Evolutionary conservation across 2,329 filamentous ascomycete species (phyloP), one percentile per base, ranked within the genome.

Genomic region (Epichloe uncinata): DNA sequence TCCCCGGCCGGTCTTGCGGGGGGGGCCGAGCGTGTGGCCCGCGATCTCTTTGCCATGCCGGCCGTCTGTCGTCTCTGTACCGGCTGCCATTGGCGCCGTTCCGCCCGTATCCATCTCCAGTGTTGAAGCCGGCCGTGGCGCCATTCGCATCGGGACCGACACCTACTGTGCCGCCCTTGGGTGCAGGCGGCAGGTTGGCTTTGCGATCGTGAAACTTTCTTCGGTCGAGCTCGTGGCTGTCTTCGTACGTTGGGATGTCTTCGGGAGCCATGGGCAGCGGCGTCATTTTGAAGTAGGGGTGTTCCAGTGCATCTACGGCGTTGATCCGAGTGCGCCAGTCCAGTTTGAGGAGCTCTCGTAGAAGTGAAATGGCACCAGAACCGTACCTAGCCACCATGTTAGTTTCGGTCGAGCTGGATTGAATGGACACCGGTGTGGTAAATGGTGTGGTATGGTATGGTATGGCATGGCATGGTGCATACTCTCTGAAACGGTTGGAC

Each of bases 201-300:
- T 87, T 87, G 60, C 93, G 84, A 52, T 89, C 85, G 56, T 94
- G 84, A 58, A 89, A 91, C 67, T 91, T 94, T 63, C 89, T 81
- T 47, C 91, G 80, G 63, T 98, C 93, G n/a, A 97, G 73, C 66
- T 98, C 93, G 66, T 98, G 93, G 42, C 89, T 95, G 60, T 96
- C 91, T 62, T 95, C 87, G 61, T 95, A 97, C 15, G 73, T 78
- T 2, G 93, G 93, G n/a, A 98, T 77, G 47, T 97, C 89, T 55
- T 85, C 83, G 1, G 93, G 88, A 50, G 79, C 78, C 38, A 90
- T 82, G 8, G 93, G 93, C 4, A 85, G 72, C 4, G 93, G 93
- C 1, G 77, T 68, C 50, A 79, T 85, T 54, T 80, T 83, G 70
- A 98, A 97, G 66, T 96, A 98, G 1, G 87, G 82, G 60, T 98